phyloP scores from a whole-genome alignment of 202 grass and related monocot genomes.

The Zizania palustris region DNA sequence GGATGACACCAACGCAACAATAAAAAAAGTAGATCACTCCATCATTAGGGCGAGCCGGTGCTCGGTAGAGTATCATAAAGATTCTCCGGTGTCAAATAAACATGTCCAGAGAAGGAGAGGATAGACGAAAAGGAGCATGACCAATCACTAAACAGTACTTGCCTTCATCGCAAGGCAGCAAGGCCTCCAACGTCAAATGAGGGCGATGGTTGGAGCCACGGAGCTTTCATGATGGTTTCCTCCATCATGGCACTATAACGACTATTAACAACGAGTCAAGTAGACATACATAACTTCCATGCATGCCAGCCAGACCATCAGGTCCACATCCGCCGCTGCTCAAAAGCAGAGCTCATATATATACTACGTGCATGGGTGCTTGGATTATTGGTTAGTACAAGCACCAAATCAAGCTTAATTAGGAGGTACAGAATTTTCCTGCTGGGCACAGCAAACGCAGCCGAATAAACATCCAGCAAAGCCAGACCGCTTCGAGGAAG shows the following conservation, averaged over 20 bases:
- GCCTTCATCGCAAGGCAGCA: slow-evolving; percentile 18
- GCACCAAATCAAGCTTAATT: slow-evolving; percentile 42
- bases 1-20: neutral
- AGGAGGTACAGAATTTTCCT: slow-evolving; percentile 16
- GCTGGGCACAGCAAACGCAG: neutral
- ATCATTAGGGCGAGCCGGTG: slow-evolving; percentile 10
- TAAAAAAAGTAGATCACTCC: neutral
- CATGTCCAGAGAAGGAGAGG: neutral
- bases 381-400: slow-evolving; percentile 10
- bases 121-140: neutral
- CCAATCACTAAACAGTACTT: slow-evolving; percentile 23
- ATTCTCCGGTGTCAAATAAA: slow-evolving; percentile 10
- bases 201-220: slow-evolving; percentile 39
- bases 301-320: slow-evolving; percentile 24
- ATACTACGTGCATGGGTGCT: neutral
- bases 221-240: slow-evolving; percentile 27
- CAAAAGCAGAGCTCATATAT: slow-evolving; percentile 8
- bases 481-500: slow-evolving; percentile 18
- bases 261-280: neutral
- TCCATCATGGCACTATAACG: slow-evolving; percentile 20
- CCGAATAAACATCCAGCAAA: neutral
- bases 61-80: neutral
- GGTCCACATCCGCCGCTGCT: slow-evolving; percentile 17
- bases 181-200: slow-evolving; percentile 8
- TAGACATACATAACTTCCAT: neutral